Base-by-base conservation (phyloP, 2,329 filamentous ascomycete species). In the Aspergillus melleus region DNA sequence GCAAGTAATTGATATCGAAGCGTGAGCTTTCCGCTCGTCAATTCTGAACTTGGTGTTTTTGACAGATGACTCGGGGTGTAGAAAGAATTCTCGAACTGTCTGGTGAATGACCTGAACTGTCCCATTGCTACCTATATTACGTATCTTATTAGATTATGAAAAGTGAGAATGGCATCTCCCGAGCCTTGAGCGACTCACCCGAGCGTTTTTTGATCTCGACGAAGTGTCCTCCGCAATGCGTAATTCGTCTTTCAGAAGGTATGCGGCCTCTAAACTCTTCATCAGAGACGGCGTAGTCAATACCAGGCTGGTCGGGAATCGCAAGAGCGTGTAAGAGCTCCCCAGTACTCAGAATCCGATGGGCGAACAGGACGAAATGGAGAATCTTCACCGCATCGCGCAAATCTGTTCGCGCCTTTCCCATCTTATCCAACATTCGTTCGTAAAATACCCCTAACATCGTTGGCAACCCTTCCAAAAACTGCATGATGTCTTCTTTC, bases 41-140 rank as follows among this genome's bases (percentile, higher is more conserved):
- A 55, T 55, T 30, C 12, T 16, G 22, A 55, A 49, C 22, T 29
- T 20, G 36, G 42, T 19, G 1, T 49, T 16, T 20, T 24, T 42
- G 14, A 47, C 42, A 16, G 20, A 49, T n/a, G 36, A 39, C 16
- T 26, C 36, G 4, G 19, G 36, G 46, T 30, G 14, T 11, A 55
- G 10, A 32, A 58, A 53, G 26, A 58, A 53, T 20, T 58, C 55
- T 6, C 55, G 55, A 9, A 58, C 55, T 4, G 55, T 58, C 36
- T 58, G 55, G 22, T 58, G 55, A 6, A 58, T 58, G 16, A 58
- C 29, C 14, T 58, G 55, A 6, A 53, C 55, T 1, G 50, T 52
- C 6, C 32, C 26, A 26, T 30, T 29, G 36, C 11, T 16, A 8
- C 36, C 36, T 42, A n/a, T 6, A 42, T 16, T 14, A n/a, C n/a